Conservation (phyloP, 2,329 filamentous ascomycete genomes). For the Exserohilum turcica region DNA sequence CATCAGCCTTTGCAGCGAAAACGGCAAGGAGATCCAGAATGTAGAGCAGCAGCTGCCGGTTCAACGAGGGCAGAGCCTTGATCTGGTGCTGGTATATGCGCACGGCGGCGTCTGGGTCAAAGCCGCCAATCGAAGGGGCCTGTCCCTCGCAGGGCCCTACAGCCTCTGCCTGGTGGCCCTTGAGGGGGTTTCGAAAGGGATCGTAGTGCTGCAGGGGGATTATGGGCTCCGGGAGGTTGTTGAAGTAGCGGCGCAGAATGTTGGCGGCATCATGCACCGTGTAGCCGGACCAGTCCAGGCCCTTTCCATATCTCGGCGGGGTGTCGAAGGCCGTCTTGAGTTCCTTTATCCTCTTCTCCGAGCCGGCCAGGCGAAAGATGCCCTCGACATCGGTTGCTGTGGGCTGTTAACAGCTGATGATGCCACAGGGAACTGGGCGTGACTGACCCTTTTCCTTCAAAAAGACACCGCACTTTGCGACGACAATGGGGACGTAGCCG, state of each 20-base stretch:
- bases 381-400: slow-evolving; percentile 91
- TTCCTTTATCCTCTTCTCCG: slow-evolving; percentile 97
- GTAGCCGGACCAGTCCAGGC: slow-evolving; percentile 94
- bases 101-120: slow-evolving; percentile 78
- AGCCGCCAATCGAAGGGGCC: slow-evolving; percentile 72
- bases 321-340: slow-evolving; percentile 91
- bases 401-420: slow-evolving; percentile 27
- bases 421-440: neutral
- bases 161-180: slow-evolving; percentile 69
- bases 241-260: slow-evolving; percentile 91
- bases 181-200: slow-evolving; percentile 82
- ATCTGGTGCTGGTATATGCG: slow-evolving; percentile 85
- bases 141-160: slow-evolving; percentile 68
- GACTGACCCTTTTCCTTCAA: slow-evolving; percentile 90
- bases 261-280: slow-evolving; percentile 99
- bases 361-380: slow-evolving; percentile 94
- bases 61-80: slow-evolving; percentile 87
- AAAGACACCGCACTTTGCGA: slow-evolving; percentile 96
- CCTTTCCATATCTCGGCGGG: slow-evolving; percentile 87
- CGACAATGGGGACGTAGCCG: slow-evolving; percentile 96
- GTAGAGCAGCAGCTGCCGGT: slow-evolving; percentile 91
- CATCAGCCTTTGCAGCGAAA: slow-evolving; percentile 93
- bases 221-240: slow-evolving; percentile 94
- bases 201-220: slow-evolving; percentile 94
- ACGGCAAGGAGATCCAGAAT: slow-evolving; percentile 95